A percentile compares a stretch with the other conserved stretches of the same genome.
These are phyloP conservation scores for Coffea humblotiana DNA, from an alignment of 305 asterid species.

Conservation along the genomic window DNA sequence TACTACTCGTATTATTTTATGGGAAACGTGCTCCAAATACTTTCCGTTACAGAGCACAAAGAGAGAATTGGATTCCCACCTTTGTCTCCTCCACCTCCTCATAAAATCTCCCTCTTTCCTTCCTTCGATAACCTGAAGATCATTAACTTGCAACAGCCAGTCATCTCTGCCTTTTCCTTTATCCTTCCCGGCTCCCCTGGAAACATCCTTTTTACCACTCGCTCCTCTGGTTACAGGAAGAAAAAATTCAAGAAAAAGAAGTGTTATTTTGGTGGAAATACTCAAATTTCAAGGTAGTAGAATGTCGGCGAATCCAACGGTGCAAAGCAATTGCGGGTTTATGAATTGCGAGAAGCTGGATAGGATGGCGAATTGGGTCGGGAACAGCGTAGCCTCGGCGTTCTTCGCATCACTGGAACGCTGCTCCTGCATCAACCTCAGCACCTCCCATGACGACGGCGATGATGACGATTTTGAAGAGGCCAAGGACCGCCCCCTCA, in stretches of 20 bases:
- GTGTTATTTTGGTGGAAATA: background rate
- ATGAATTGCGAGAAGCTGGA: conserved; percentile 42
- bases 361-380: conserved; percentile 40
- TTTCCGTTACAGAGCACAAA: background rate
- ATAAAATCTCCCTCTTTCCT: background rate
- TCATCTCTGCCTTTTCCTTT: background rate
- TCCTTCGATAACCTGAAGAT: background rate
- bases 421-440: conserved; percentile 50
- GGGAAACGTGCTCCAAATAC: no score
- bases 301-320: conserved; percentile 15
- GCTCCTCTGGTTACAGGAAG: background rate
- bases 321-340: conserved; percentile 23
- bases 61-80: background rate
- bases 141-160: background rate
- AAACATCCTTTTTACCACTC: background rate
- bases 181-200: no score
- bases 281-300: background rate
- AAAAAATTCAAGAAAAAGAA: background rate
- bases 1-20: no score
- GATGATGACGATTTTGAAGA: conserved; percentile 25
- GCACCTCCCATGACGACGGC: conserved; percentile 29
- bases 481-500: conserved; percentile 43
- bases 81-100: background rate
- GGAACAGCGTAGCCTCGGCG: conserved; percentile 43
- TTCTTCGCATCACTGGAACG: conserved; percentile 54